A percentile compares a stretch with the other conserved stretches of the same genome.
Conservation (phyloP, 345 rosid species). For the Toxicodendron radicans region DNA sequence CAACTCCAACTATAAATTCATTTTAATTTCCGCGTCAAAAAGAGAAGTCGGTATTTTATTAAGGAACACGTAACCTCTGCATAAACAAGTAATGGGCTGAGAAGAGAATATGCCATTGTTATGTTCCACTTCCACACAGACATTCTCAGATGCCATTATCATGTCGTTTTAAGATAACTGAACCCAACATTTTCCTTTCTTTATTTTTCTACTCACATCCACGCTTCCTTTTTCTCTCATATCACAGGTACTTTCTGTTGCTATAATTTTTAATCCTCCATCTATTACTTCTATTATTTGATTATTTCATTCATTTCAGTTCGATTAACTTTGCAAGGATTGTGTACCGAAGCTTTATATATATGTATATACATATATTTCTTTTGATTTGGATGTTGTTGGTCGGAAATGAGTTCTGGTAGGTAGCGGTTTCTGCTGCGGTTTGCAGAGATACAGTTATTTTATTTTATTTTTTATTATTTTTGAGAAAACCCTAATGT, state of each 20-base stretch:
- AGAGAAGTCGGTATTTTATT: not conserved
- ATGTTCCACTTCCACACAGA: constrained; percentile 12
- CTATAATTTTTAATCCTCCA: not conserved
- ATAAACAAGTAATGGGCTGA: not conserved
- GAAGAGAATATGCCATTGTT: constrained; percentile 34
- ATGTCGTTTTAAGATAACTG: constrained; percentile 7
- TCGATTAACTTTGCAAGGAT: not conserved
- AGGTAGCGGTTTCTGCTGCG: not conserved
- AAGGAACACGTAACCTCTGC: constrained; percentile 9
- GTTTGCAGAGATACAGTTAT: not conserved
- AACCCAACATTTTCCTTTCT: not conserved
- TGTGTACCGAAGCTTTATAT: not conserved
- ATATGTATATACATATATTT: too few species aligned
- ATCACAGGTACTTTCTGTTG: not conserved
- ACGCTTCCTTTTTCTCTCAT: constrained; percentile 2
- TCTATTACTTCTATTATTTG: not conserved
- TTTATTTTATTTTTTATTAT: not conserved
- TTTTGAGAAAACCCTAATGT: constrained; percentile 23
- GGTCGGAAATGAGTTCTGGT: not conserved
- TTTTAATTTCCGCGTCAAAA: not conserved
- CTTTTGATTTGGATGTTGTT: too few species aligned
- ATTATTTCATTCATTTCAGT: not conserved
- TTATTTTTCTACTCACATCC: not conserved
- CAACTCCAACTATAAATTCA: not conserved
- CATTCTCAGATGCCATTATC: constrained; percentile 34